Conservation (phyloP, 2,329 filamentous ascomycete genomes). For the Aspergillus phoenicis region DNA sequence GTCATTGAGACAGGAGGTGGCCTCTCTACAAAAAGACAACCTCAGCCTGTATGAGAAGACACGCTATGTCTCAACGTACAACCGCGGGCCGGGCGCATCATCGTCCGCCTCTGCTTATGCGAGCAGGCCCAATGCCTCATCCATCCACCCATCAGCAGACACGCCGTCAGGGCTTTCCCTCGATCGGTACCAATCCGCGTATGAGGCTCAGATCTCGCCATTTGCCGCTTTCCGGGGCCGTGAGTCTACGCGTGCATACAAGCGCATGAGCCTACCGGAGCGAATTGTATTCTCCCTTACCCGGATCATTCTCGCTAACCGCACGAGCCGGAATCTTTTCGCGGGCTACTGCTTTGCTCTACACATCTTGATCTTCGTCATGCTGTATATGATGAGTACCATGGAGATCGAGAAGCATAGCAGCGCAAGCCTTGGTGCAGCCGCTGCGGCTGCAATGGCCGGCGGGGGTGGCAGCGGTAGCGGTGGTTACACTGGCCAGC, state of each 20-base stretch:
- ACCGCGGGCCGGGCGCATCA: constrained; percentile 64
- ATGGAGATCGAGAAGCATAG: constrained; percentile 66
- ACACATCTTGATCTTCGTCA: constrained; percentile 83
- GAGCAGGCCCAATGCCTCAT: constrained; percentile 74
- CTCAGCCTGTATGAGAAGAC: constrained; percentile 96
- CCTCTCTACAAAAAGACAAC: constrained; percentile 93
- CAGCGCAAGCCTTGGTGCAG: constrained; percentile 53
- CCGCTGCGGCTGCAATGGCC: constrained; percentile 42
- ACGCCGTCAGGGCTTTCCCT: constrained; percentile 67
- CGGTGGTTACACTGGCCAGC: constrained; percentile 34
- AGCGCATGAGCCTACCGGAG: constrained; percentile 90
- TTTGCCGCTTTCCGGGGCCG: constrained; percentile 95
- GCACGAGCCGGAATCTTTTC: constrained; percentile 90
- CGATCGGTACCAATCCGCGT: constrained; percentile 86
- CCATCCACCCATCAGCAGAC: constrained; percentile 63
- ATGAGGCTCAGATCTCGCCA: constrained; percentile 92
- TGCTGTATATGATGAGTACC: constrained; percentile 81
- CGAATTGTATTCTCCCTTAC: constrained; percentile 88
- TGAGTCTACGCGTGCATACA: constrained; percentile 86
- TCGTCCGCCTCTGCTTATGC: constrained; percentile 65
- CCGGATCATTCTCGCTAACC: constrained; percentile 83
- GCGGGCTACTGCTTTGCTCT: constrained; percentile 87
- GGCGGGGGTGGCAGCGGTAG: constrained; percentile 29
- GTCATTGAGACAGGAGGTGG: constrained; percentile 84
- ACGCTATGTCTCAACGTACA: constrained; percentile 92